phyloP scores from a whole-genome alignment of 371 early-diverging fungal species.

The Apophysomyces trapeziformis region DNA sequence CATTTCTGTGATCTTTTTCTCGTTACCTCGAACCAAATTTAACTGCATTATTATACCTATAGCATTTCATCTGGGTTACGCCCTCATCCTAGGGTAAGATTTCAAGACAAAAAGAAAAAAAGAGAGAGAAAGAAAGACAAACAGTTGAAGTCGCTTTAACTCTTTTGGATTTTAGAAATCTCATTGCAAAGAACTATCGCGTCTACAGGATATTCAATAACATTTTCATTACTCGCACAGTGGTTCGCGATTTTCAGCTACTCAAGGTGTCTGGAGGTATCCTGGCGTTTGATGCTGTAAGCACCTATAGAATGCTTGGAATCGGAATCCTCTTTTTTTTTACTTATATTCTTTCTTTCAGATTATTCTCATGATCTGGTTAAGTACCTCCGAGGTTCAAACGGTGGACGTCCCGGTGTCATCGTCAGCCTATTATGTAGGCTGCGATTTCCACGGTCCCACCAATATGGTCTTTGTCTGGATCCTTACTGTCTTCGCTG shows the following conservation, averaged over 20 bases:
- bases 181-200: constrained; percentile 63
- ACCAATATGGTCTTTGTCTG: constrained; percentile 36
- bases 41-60: constrained; percentile 50
- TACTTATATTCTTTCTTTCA: constrained; percentile 14
- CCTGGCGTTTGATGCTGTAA: constrained; percentile 51
- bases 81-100: constrained; percentile 47
- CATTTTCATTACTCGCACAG: constrained; percentile 61
- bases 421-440: constrained; percentile 42
- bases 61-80: constrained; percentile 48
- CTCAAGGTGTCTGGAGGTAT: constrained; percentile 59
- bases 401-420: constrained; percentile 42
- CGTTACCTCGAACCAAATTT: constrained; percentile 27
- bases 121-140: no score
- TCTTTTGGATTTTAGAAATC: constrained; percentile 24
- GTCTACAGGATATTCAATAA: constrained; percentile 66
- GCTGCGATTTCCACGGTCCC: constrained; percentile 46
- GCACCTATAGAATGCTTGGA: background rate
- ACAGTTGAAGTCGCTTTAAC: no score
- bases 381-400: constrained; percentile 29
- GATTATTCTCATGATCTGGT: constrained; percentile 51
- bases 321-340: no score
- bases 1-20: constrained; percentile 40
- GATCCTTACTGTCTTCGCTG: constrained; percentile 41
- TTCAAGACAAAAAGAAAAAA: no score
- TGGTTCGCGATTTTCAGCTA: constrained; percentile 56